Conservation (phyloP, 805 yeast genomes). For the Schwanniomyces vanrijiae region DNA sequence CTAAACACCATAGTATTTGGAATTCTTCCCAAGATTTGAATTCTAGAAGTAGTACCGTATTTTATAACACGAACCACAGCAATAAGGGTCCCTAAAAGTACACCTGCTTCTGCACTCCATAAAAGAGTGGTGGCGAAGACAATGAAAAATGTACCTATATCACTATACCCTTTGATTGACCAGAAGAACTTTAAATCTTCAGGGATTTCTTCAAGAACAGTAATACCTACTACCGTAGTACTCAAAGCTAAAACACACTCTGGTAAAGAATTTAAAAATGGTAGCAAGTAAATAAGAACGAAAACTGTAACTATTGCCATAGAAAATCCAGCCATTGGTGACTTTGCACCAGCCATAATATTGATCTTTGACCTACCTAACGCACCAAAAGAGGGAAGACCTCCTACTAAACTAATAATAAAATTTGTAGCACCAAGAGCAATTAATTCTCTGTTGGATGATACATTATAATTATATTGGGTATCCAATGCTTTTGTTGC, state of each 20-base stretch:
- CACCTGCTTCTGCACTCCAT: conserved; percentile 42
- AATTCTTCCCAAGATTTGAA: conserved; percentile 73
- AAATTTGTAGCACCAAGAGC: conserved; percentile 32
- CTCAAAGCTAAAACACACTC: conserved; percentile 34
- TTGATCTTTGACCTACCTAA: conserved; percentile 36
- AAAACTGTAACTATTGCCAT: conserved; percentile 29
- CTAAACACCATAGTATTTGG: conserved; percentile 49
- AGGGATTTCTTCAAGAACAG: conserved; percentile 44
- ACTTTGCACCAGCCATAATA: conserved; percentile 46
- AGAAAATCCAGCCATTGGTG: conserved; percentile 39
- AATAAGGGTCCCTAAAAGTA: conserved; percentile 32
- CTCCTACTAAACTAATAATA: conserved; percentile 27
- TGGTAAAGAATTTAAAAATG: conserved; percentile 25
- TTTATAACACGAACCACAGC: conserved; percentile 48
- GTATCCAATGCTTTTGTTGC: conserved; percentile 33
- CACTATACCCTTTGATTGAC: conserved; percentile 29
- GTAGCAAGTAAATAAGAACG: conserved; percentile 24
- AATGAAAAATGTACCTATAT: conserved; percentile 20
- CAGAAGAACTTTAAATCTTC: conserved; percentile 33
- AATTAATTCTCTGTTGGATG: conserved; percentile 32
- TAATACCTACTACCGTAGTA: conserved; percentile 47
- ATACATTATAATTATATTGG: conserved; percentile 29
- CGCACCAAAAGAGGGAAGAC: conserved; percentile 36
- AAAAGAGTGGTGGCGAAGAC: conserved; percentile 27
- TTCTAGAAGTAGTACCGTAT: conserved; percentile 78